Conservation (phyloP, 129 eudicot species). For the Arctium minus region DNA sequence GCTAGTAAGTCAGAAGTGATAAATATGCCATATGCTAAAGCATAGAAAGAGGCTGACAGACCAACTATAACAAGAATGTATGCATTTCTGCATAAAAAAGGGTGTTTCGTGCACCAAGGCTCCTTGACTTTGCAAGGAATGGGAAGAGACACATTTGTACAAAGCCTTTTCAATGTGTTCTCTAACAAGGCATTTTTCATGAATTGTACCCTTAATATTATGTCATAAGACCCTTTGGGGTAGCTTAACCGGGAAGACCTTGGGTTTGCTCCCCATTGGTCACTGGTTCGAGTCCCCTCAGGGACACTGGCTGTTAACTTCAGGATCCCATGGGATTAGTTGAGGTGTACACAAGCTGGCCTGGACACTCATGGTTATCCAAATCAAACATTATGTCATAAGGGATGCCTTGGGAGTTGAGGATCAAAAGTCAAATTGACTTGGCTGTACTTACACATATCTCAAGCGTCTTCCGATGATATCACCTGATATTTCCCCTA, state of each 20-base stretch:
- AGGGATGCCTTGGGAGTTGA: neutral
- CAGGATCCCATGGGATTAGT: neutral
- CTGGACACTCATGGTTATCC: neutral
- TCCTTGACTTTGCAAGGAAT: too few species aligned
- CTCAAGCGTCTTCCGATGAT: constrained; percentile 42
- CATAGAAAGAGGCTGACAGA: neutral
- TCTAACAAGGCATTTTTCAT: too few species aligned
- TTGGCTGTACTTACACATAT: constrained; percentile 41
- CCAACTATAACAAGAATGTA: neutral
- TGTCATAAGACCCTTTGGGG: neutral
- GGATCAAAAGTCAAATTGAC: neutral
- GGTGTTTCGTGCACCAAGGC: neutral
- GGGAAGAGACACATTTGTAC: too few species aligned
- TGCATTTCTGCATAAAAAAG: neutral
- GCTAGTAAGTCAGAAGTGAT: neutral
- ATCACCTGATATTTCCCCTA: constrained; percentile 51
- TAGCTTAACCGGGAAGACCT: neutral
- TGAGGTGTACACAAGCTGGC: neutral
- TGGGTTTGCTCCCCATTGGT: neutral
- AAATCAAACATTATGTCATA: neutral
- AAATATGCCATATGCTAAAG: neutral
- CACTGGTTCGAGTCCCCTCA: too few species aligned
- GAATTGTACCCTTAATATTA: neutral
- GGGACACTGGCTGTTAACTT: neutral
- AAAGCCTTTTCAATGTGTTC: too few species aligned